Evolutionary conservation across 108 stramenopile genomes (phyloP), one percentile per base, ranked within the genome.

Genomic region (Seminavis robusta): DNA sequence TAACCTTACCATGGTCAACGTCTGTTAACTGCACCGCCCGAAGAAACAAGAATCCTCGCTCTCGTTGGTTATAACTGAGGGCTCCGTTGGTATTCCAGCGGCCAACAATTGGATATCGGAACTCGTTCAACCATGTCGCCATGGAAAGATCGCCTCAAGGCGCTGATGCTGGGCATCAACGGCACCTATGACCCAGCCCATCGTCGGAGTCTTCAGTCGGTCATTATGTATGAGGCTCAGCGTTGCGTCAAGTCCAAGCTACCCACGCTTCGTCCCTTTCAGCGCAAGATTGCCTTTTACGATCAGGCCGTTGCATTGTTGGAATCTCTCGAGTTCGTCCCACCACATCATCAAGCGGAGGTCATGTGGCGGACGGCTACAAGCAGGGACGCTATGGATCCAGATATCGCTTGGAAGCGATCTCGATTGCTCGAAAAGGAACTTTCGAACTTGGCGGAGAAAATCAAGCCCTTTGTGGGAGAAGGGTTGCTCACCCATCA

Each of bases 341-440:
- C 52, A 9, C 67, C 55, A 6, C 59, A 69, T 30, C 70, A 74
- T 26, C 53, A 46, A 27, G 56, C 59, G 11, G 79, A 81, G 59
- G 67, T 85, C 36, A 65, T 85, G 73, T 85, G 74, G 64, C 61
- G 83, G 23, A 85, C 83, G 20, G 63, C 47, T 26, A 66, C 83
- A 11, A 67, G 63, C 36, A 74, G 62, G 56, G 76, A 77, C 50
- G 30, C 56, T 4, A 24, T 84, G 45, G 47, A 73, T 36, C 49
- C 79, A 0, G 79, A 77, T 1, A 53, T 52, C 0, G 75, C 72
- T 7, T 78, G 79, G 76, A 65, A 66, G 41, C 65, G 83, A 11
- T 24, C 39, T 32, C 44, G 40, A 4, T 3, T 40, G 25, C 27
- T 64, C n/a, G 52, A 67, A 29, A 61, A 65, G 34, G 80, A 82